These are phyloP conservation scores for Uronychia setigera DNA, from an alignment of 73 alveolate species.

Conservation along the genomic window DNA sequence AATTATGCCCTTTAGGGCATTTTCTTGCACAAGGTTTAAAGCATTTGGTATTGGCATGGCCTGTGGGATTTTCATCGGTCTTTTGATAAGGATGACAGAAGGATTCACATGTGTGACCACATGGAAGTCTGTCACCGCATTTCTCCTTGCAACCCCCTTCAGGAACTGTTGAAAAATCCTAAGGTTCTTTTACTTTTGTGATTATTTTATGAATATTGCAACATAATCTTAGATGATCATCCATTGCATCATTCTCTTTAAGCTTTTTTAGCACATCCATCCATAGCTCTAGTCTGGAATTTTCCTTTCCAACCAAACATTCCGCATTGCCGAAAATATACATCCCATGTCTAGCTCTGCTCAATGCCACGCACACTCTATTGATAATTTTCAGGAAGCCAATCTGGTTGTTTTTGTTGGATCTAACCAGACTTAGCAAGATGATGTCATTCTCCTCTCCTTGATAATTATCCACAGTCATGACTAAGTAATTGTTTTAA, in stretches of 20 bases:
- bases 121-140: conserved; percentile 59
- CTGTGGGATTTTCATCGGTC: conserved; percentile 21
- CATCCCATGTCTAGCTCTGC: conserved; percentile 78
- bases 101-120: conserved; percentile 79
- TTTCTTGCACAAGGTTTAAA: conserved; percentile 27
- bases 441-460: conserved; percentile 83
- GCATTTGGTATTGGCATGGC: conserved; percentile 37
- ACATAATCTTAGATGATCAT: conserved; percentile 34
- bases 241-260: conserved; percentile 43
- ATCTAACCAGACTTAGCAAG: conserved; percentile 72
- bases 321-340: conserved; percentile 79
- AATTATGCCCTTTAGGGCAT: conserved; percentile 20
- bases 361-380: conserved; percentile 78
- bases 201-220: conserved; percentile 64
- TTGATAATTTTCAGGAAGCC: conserved; percentile 67
- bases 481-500: conserved; percentile 7
- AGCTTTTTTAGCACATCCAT: conserved; percentile 42
- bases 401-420: conserved; percentile 53
- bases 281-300: conserved; percentile 55
- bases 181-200: conserved; percentile 22
- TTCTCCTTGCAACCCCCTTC: conserved; percentile 77
- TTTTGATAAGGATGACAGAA: conserved; percentile 51
- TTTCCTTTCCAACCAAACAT: not conserved
- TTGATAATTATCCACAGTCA: conserved; percentile 76
- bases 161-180: conserved; percentile 68